Percentiles rank a stretch among this genome's conserved stretches.
phyloP scores from a whole-genome alignment of 1,284 basidiomycete species.

The Sporisorium scitamineum region DNA sequence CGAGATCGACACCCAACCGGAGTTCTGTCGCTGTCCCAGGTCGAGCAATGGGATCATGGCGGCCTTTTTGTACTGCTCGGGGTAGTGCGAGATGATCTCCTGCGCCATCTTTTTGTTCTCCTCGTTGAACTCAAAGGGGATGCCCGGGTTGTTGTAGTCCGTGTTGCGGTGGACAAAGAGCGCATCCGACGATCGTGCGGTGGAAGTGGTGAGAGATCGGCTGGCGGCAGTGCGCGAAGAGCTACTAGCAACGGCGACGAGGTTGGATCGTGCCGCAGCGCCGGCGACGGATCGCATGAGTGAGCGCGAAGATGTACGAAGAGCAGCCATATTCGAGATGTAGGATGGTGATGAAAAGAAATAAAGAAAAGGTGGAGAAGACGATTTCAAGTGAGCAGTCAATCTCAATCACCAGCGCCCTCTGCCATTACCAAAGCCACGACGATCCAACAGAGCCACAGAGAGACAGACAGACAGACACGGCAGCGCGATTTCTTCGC shows the following conservation, averaged over 20 bases:
- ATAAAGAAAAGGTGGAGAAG: constrained; percentile 6
- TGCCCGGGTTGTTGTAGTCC: constrained; percentile 79
- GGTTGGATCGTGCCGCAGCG: constrained; percentile 31
- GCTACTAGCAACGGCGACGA: constrained; percentile 33
- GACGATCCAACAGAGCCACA: not conserved
- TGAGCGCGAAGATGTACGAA: constrained; percentile 48
- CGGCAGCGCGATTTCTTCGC: constrained; percentile 7
- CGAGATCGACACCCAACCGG: constrained; percentile 97
- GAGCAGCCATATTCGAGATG: constrained; percentile 49
- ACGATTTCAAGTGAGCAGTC: not conserved
- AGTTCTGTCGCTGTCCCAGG: constrained; percentile 96
- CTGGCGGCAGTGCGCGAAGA: constrained; percentile 24
- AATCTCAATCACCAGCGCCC: not conserved
- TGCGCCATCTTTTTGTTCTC: constrained; percentile 86
- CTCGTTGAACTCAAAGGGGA: constrained; percentile 86
- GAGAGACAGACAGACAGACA: not conserved
- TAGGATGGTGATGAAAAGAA: constrained; percentile 1
- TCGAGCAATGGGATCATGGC: constrained; percentile 97
- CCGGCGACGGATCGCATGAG: constrained; percentile 44
- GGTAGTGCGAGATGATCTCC: constrained; percentile 92
- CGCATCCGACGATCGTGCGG: constrained; percentile 57
- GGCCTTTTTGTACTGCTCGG: constrained; percentile 93
- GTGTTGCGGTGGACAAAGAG: constrained; percentile 83
- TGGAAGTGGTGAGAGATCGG: constrained; percentile 51
- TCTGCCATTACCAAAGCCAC: constrained; percentile 14